Percentiles rank a stretch among this genome's conserved stretches.
Evolutionary conservation across 1,284 basidiomycete genomes (phyloP).

Genomic region (Tremellales sp.): DNA sequence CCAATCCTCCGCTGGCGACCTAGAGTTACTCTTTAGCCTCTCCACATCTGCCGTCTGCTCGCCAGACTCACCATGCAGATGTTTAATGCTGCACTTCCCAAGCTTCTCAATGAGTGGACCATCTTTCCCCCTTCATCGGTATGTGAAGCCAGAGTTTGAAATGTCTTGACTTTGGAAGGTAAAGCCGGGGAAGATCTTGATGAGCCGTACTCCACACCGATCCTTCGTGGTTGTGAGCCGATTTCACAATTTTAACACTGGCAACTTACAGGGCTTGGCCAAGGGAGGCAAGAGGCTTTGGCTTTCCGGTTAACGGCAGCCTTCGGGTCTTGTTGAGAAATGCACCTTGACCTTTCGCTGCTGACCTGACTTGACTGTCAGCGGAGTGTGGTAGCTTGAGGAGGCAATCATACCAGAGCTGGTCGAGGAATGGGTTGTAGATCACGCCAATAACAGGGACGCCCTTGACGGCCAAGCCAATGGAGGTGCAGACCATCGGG

Average conservation of each 20-base stretch:
- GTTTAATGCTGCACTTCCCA: conserved; percentile 84
- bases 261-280: conserved; percentile 63
- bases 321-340: conserved; percentile 60
- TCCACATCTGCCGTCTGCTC: no score
- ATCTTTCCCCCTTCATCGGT: conserved; percentile 68
- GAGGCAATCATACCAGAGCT: conserved; percentile 54
- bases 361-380: conserved; percentile 58
- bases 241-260: background rate
- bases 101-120: conserved; percentile 76
- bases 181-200: conserved; percentile 64
- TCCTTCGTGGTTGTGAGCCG: conserved; percentile 25
- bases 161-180: conserved; percentile 67
- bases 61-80: no score
- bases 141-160: conserved; percentile 73
- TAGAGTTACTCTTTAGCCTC: no score
- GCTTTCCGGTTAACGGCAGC: conserved; percentile 68
- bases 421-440: conserved; percentile 87
- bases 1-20: conserved; percentile 78
- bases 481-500: conserved; percentile 83
- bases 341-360: conserved; percentile 71
- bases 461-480: conserved; percentile 80
- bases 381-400: background rate
- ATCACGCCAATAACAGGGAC: conserved; percentile 82
- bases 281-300: conserved; percentile 68
- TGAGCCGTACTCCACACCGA: conserved; percentile 89